phyloP scores from a whole-genome alignment of 2,329 filamentous ascomycete genomes.

The Fusarium odoratissimum region DNA sequence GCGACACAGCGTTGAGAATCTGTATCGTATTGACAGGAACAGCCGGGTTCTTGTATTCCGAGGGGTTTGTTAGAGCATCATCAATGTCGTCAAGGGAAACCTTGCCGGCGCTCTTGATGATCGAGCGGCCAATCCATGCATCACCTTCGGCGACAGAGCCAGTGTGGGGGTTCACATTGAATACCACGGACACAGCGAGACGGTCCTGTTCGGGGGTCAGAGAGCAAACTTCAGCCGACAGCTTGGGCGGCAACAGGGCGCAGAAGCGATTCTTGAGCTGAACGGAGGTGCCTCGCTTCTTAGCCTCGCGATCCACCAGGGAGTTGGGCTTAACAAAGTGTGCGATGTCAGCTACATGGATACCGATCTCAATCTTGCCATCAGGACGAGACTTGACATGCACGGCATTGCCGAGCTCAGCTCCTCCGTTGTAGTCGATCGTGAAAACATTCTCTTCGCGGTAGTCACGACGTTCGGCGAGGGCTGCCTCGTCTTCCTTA shows the following conservation, averaged over 20 bases:
- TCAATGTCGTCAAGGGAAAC: constrained; percentile 89
- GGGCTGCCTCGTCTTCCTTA: constrained; percentile 80
- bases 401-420: constrained; percentile 91
- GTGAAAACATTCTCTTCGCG: constrained; percentile 90
- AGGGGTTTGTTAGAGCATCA: constrained; percentile 75
- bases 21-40: constrained; percentile 81
- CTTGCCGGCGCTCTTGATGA: constrained; percentile 92
- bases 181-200: constrained; percentile 91
- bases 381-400: constrained; percentile 88
- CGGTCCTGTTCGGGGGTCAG: constrained; percentile 88
- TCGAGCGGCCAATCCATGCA: constrained; percentile 91
- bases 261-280: constrained; percentile 90
- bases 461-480: constrained; percentile 88
- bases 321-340: constrained; percentile 98
- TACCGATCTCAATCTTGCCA: constrained; percentile 90
- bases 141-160: constrained; percentile 85
- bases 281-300: constrained; percentile 96
- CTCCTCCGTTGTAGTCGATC: constrained; percentile 87
- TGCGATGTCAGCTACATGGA: constrained; percentile 94
- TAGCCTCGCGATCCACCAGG: constrained; percentile 94
- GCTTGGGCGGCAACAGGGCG: constrained; percentile 87
- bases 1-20: constrained; percentile 82
- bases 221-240: constrained; percentile 89
- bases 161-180: constrained; percentile 85
- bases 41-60: constrained; percentile 71